These are phyloP conservation scores for Fistulifera pelliculosa DNA, from an alignment of 108 stramenopile species.

Conservation along the genomic window DNA sequence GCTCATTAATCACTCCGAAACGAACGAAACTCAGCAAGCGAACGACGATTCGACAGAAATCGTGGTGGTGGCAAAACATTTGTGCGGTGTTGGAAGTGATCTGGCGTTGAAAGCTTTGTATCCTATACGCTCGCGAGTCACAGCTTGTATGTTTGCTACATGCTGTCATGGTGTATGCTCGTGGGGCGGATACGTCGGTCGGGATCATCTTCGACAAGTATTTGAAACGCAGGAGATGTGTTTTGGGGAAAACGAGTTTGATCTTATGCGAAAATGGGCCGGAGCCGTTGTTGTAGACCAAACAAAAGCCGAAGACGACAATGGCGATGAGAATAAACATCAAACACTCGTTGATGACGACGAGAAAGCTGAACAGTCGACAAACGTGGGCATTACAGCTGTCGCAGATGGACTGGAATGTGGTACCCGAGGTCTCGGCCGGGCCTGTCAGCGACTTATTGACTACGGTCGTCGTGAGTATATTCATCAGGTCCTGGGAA, in stretches of 20 bases:
- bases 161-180: slow-evolving; percentile 82
- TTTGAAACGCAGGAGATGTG: neutral
- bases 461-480: slow-evolving; percentile 67
- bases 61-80: slow-evolving; percentile 4
- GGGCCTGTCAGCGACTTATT: slow-evolving; percentile 78
- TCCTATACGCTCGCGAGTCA: slow-evolving; percentile 26
- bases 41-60: slow-evolving; percentile 7
- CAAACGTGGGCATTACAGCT: too few relatives aligned
- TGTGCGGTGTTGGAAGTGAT: slow-evolving; percentile 39
- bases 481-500: slow-evolving; percentile 26
- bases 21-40: neutral
- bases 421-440: slow-evolving; percentile 60
- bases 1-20: slow-evolving; percentile 2
- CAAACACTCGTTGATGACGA: neutral
- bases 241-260: slow-evolving; percentile 66
- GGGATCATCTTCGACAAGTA: slow-evolving; percentile 46
- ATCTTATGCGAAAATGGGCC: slow-evolving; percentile 59
- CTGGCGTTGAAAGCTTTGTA: slow-evolving; percentile 61
- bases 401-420: slow-evolving; percentile 26
- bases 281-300: slow-evolving; percentile 32
- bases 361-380: neutral
- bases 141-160: slow-evolving; percentile 70
- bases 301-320: neutral
- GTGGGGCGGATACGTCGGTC: slow-evolving; percentile 74
- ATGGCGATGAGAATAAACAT: neutral